Base-by-base conservation (phyloP, 306 rosid species). In the Arachis stenosperma region DNA sequence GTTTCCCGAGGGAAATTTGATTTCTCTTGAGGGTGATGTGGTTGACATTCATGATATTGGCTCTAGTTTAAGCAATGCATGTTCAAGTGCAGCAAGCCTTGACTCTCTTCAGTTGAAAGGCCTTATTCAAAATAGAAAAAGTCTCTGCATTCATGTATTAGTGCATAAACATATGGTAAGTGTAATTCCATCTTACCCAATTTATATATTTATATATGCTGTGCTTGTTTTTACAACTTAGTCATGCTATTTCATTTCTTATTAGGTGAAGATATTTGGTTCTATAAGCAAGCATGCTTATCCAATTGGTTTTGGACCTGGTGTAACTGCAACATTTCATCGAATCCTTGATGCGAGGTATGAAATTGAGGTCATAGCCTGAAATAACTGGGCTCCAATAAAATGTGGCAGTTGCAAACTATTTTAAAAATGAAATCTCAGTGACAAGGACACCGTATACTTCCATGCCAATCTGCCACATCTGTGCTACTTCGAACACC, bases 291-390 rank as follows among this genome's bases (percentile, higher is more conserved):
- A 82, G 54, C 60, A 43, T 74, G 78, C 78, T 53, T 81, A 86
- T 47, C 98, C 98, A 50, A 82, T 80, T 55, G 98, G 98, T 47
- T 86, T 93, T 42, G 92, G 96, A 83, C 87, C 85, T 82, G 97
- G 94, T 65, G 88, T 86, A 58, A 80, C 71, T 74, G 97, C 96
- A 67, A 81, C 84, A 6, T 91, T 93, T 83, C 85, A 91, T 81
- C 92, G 94, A 61, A 81, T 93, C 83, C 92, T 93, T 64, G 86
- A 86, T 71, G 50, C 82, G 61, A 69, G 94, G 97, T 93, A 85
- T 71, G 85, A 61, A 69, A 10, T 73, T 14, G 67, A 22, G 54
- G 29, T 61, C 65, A 37, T 14, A 11, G 39, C 22, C 66, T 27
- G 43, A 71, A 46, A 84, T 64, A 43, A 64, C 39, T 69, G 48